These are phyloP conservation scores for Lizanozyma gosingica DNA, from an alignment of 1,139 yeast species.

Conservation along the genomic window DNA sequence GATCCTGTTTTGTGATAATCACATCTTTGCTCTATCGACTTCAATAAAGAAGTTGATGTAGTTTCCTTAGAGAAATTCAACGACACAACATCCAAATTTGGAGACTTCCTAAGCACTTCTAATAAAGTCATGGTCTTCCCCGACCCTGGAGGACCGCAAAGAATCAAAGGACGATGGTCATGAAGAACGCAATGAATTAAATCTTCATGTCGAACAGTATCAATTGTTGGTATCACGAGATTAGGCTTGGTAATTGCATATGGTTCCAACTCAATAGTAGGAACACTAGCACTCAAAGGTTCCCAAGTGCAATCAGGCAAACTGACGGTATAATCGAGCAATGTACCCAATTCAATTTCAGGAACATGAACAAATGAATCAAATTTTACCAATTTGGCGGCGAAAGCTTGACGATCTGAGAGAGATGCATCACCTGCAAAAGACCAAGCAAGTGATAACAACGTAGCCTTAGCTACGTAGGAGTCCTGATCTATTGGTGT, in stretches of 20 bases:
- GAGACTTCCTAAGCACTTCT: conserved; percentile 53
- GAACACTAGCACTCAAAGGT: conserved; percentile 37
- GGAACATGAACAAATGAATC: conserved; percentile 9
- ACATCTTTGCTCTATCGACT: conserved; percentile 67
- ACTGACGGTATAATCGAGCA: conserved; percentile 39
- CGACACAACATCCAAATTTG: conserved; percentile 52
- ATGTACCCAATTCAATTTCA: conserved; percentile 5
- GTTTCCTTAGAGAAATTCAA: conserved; percentile 84
- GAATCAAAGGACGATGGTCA: conserved; percentile 52
- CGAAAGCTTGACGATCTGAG: conserved; percentile 30
- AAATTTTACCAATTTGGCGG: conserved; percentile 17
- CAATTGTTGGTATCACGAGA: conserved; percentile 69
- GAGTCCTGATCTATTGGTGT: conserved; percentile 14
- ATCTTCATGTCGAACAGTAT: conserved; percentile 62
- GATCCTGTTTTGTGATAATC: conserved; percentile 43
- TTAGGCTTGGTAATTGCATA: conserved; percentile 57
- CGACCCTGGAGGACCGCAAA: conserved; percentile 97
- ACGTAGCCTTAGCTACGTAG: conserved; percentile 28
- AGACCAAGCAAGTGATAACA: conserved; percentile 55
- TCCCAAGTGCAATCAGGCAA: conserved; percentile 44
- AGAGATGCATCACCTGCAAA: conserved; percentile 52
- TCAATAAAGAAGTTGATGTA: conserved; percentile 50
- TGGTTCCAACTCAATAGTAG: conserved; percentile 45
- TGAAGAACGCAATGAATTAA: conserved; percentile 49
- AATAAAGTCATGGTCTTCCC: conserved; percentile 92